A percentile compares a stretch with the other conserved stretches of the same genome.
phyloP scores from a whole-genome alignment of 352 stramenopile species.

The Pythium phragmiticola region DNA sequence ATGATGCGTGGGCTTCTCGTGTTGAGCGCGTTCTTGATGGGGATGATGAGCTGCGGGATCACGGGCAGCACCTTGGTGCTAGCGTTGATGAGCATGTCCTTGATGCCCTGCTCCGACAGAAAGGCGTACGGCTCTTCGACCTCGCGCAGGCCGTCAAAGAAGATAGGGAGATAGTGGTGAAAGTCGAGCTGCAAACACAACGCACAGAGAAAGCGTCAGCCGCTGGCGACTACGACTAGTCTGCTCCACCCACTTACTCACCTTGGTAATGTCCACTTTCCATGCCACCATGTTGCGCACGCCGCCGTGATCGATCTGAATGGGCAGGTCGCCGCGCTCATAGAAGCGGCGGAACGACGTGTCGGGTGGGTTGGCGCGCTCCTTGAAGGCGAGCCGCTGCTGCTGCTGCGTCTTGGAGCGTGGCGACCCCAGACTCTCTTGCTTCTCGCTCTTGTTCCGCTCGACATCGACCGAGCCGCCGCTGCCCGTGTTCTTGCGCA shows the following conservation, averaged over 20 bases:
- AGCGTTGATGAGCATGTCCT: conserved; percentile 96
- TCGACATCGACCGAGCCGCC: conserved; percentile 82
- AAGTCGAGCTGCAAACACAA: conserved; percentile 89
- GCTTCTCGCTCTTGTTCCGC: conserved; percentile 41
- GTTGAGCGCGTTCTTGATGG: conserved; percentile 96
- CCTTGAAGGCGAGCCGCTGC: conserved; percentile 84
- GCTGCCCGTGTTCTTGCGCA: conserved; percentile 88
- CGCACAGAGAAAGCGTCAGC: neutral
- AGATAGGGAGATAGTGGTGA: conserved; percentile 98
- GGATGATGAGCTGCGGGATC: conserved; percentile 97
- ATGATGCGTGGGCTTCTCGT: conserved; percentile 93
- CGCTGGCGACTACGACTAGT: neutral
- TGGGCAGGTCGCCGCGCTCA: conserved; percentile 93
- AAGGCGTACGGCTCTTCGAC: conserved; percentile 96
- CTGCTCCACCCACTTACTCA: conserved; percentile 15
- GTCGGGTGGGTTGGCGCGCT: conserved; percentile 93
- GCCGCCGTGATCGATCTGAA: conserved; percentile 96
- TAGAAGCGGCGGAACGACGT: conserved; percentile 90
- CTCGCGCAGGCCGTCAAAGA: conserved; percentile 97
- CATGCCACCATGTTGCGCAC: conserved; percentile 95
- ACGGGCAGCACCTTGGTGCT: conserved; percentile 95
- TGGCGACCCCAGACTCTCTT: conserved; percentile 43
- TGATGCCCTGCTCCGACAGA: conserved; percentile 94
- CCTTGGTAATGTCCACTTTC: conserved; percentile 95
- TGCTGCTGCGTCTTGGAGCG: conserved; percentile 47